Conservation (phyloP, 2,329 filamentous ascomycete genomes). For the Zasmidium cellare region DNA sequence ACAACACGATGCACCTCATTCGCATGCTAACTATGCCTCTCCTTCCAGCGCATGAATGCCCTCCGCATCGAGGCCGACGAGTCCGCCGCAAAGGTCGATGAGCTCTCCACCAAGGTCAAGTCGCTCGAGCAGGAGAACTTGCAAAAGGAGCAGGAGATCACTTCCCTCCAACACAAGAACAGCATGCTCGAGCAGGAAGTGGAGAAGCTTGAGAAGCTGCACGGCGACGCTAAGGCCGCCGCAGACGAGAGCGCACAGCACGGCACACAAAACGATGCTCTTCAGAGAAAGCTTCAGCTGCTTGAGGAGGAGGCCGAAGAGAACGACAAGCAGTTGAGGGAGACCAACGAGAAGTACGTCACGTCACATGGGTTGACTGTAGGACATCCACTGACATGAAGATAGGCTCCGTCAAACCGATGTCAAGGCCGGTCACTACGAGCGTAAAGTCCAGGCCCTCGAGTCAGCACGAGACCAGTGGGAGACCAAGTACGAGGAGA, state of each 20-base stretch:
- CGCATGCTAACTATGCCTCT: conserved; percentile 20
- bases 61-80: conserved; percentile 94
- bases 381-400: conserved; percentile 11
- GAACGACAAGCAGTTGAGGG: conserved; percentile 92
- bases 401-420: conserved; percentile 94
- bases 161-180: conserved; percentile 94
- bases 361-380: neutral
- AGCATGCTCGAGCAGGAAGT: conserved; percentile 84
- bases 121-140: conserved; percentile 90
- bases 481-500: conserved; percentile 98
- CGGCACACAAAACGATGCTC: conserved; percentile 85
- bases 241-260: conserved; percentile 80
- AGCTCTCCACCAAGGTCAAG: conserved; percentile 86
- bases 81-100: conserved; percentile 76
- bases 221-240: conserved; percentile 85
- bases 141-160: conserved; percentile 97
- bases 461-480: conserved; percentile 89
- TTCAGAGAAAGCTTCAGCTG: conserved; percentile 89
- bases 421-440: conserved; percentile 98
- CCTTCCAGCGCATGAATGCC: conserved; percentile 80
- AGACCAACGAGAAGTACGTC: conserved; percentile 96
- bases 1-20: neutral
- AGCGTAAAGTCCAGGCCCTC: conserved; percentile 97
- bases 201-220: conserved; percentile 81
- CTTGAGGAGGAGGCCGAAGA: conserved; percentile 98